Percentiles rank a stretch among this genome's conserved stretches.
phyloP scores from a whole-genome alignment of 371 early-diverging fungal genomes.

The Basidiobolus meristosporus region DNA sequence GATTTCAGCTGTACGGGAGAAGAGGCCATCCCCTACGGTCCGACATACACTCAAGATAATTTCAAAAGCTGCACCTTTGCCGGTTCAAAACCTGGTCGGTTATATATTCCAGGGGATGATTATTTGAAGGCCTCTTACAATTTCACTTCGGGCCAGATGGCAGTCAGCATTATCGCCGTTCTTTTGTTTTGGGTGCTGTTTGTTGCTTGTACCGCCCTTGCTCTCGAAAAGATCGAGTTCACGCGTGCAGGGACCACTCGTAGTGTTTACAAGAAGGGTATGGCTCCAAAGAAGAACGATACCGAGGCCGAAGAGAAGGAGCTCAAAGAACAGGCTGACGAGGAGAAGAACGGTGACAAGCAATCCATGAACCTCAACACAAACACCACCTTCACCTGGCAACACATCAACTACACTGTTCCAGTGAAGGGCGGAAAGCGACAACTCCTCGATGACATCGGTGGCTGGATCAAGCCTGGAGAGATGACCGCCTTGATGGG shows the following conservation, averaged over 20 bases:
- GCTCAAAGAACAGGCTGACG: no score
- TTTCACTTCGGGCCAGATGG: constrained; percentile 20
- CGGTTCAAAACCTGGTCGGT: constrained; percentile 28
- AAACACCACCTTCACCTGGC: constrained; percentile 15
- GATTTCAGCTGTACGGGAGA: constrained; percentile 20
- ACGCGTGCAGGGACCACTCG: constrained; percentile 26
- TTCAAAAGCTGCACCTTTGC: constrained; percentile 37
- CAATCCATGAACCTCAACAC: no score
- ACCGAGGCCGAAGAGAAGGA: no score
- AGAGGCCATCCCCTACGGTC: constrained; percentile 29
- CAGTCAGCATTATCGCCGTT: constrained; percentile 33
- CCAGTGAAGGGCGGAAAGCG: constrained; percentile 12
- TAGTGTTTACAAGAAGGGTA: constrained; percentile 38
- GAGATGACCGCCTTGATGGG: constrained; percentile 72
- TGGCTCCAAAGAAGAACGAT: no score
- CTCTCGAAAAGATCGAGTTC: constrained; percentile 27
- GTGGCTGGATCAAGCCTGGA: constrained; percentile 29
- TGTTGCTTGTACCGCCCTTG: constrained; percentile 18
- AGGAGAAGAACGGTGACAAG: no score
- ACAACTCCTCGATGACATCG: constrained; percentile 15
- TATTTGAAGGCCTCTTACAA: constrained; percentile 19
- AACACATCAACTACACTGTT: constrained; percentile 13
- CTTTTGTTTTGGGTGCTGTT: constrained; percentile 25
- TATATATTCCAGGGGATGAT: constrained; percentile 25
- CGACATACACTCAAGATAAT: constrained; percentile 19